Conservation (phyloP, 306 rosid species). For the Arachis stenosperma region DNA sequence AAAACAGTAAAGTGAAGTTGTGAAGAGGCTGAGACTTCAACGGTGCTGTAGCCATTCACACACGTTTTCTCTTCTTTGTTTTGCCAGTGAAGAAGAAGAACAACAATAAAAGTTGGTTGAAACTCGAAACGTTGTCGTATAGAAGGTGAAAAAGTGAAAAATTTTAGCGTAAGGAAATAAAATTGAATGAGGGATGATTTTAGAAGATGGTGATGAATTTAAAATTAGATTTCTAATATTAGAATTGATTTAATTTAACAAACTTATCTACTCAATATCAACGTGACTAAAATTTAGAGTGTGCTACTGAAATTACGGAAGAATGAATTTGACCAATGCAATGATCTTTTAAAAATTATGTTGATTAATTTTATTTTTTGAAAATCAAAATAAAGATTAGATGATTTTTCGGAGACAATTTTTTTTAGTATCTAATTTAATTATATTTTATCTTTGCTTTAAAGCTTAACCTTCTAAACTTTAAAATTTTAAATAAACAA, state of each 20-base stretch:
- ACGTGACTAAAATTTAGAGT: no score
- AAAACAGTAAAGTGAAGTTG: conserved; percentile 75
- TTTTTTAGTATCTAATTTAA: no score
- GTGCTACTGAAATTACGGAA: no score
- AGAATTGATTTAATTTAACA: no score
- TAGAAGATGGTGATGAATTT: no score
- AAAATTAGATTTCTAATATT: no score
- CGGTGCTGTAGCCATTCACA: conserved; percentile 81
- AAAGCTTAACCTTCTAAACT: not conserved
- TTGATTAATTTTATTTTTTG: no score
- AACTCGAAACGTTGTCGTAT: not conserved
- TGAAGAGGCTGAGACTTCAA: conserved; percentile 87
- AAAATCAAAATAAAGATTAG: no score
- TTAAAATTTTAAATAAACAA: not conserved
- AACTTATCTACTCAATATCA: no score
- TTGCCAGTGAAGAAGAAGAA: not conserved
- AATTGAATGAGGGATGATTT: not conserved
- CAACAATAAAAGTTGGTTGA: not conserved
- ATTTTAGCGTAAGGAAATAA: not conserved
- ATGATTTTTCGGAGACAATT: no score
- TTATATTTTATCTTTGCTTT: not conserved
- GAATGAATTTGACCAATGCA: no score
- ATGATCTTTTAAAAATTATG: no score
- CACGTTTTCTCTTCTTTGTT: not conserved
- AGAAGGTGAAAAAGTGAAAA: conserved; percentile 6